Percentiles rank a stretch among this genome's conserved stretches.
Conservation (phyloP, 2,329 filamentous ascomycete genomes). For the Akanthomyces uredinophilus region DNA sequence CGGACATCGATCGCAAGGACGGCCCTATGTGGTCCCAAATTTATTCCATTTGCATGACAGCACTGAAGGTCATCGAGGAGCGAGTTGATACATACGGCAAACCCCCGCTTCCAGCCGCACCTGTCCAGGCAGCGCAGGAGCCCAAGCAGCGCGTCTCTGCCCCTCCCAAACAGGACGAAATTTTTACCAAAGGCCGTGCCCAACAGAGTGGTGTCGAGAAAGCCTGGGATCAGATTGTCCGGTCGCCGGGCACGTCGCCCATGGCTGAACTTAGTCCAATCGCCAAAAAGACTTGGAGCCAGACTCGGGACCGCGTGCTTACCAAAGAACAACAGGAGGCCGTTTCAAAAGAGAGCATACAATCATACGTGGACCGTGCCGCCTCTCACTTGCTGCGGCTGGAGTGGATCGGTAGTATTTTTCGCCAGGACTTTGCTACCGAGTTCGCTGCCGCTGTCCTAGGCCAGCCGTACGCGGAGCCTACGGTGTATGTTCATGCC, state of each 20-base stretch:
- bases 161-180: conserved; percentile 41
- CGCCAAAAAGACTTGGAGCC: conserved; percentile 44
- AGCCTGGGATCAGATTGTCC: conserved; percentile 37
- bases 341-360: conserved; percentile 44
- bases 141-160: conserved; percentile 32
- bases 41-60: conserved; percentile 61
- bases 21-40: conserved; percentile 80
- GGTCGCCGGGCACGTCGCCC: conserved; percentile 44
- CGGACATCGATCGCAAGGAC: conserved; percentile 77
- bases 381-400: conserved; percentile 41
- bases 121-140: conserved; percentile 26
- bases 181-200: conserved; percentile 37
- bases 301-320: conserved; percentile 44
- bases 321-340: conserved; percentile 51
- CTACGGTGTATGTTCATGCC: conserved; percentile 64
- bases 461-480: conserved; percentile 67
- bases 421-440: conserved; percentile 64
- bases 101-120: conserved; percentile 31
- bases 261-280: conserved; percentile 45
- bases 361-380: conserved; percentile 43
- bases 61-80: conserved; percentile 61
- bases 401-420: conserved; percentile 57
- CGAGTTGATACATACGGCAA: conserved; percentile 61
- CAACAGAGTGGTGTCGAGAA: conserved; percentile 43
- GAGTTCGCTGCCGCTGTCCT: conserved; percentile 64